Conservation (phyloP, 805 yeast species). For the Wickerhamiella domercqiae region DNA sequence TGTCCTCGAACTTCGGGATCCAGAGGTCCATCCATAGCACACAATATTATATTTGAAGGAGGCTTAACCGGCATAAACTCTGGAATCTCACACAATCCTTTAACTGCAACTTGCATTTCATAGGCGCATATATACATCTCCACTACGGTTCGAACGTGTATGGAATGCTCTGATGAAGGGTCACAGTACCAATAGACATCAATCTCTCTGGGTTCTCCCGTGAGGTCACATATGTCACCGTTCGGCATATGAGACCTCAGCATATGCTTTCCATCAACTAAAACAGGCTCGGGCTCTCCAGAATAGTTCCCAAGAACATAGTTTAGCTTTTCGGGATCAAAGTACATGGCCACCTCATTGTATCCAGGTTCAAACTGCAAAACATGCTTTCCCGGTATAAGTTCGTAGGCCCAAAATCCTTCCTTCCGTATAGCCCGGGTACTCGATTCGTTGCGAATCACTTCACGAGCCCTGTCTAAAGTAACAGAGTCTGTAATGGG, state of each 20-base stretch:
- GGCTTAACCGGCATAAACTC: slow-evolving; percentile 3
- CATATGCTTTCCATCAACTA: slow-evolving; percentile 9
- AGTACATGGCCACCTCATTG: not conserved
- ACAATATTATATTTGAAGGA: slow-evolving; percentile 3
- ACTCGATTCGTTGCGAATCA: not conserved
- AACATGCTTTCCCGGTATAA: not conserved
- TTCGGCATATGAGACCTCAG: slow-evolving; percentile 16
- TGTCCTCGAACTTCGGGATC: too few species aligned
- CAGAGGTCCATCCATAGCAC: too few species aligned
- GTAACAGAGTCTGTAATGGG: not conserved
- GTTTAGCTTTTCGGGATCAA: not conserved
- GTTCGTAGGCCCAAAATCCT: not conserved
- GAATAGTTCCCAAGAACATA: not conserved
- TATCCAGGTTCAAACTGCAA: not conserved
- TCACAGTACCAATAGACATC: slow-evolving; percentile 47
- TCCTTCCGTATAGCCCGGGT: not conserved
- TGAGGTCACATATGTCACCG: slow-evolving; percentile 50
- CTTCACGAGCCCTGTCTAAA: not conserved
- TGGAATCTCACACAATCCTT: slow-evolving; percentile 11
- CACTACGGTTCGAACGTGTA: slow-evolving; percentile 2
- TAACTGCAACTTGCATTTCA: slow-evolving; percentile 10
- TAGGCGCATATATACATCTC: slow-evolving; percentile 16
- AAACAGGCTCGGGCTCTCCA: slow-evolving; percentile 5
- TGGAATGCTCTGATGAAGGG: slow-evolving; percentile 14
- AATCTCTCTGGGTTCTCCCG: slow-evolving; percentile 35